phyloP scores from a whole-genome alignment of 345 rosid genomes.

The thale cress (Arabidopsis thaliana) region DNA sequence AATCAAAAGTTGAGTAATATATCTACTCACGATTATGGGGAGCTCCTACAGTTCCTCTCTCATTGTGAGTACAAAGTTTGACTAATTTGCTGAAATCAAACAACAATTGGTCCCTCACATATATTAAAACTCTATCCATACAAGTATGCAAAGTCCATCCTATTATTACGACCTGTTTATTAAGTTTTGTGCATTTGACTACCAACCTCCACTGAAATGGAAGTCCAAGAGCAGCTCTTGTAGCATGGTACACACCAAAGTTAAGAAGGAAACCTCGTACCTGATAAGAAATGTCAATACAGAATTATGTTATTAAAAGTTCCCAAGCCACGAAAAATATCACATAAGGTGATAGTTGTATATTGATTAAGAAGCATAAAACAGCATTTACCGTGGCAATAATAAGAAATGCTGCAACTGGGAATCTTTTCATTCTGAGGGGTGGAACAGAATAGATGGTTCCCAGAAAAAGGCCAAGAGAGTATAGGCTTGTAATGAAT shows the following conservation, averaged over 20 bases:
- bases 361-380: slow-evolving; percentile 20
- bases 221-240: slow-evolving; percentile 94
- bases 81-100: background rate
- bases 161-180: background rate
- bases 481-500: slow-evolving; percentile 81
- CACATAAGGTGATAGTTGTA: slow-evolving; percentile 2
- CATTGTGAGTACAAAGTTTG: too few relatives aligned
- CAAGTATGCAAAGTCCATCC: slow-evolving; percentile 1
- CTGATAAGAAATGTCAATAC: slow-evolving; percentile 47
- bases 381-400: slow-evolving; percentile 72
- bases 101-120: slow-evolving; percentile 2
- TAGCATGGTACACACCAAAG: slow-evolving; percentile 91
- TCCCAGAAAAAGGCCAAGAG: slow-evolving; percentile 85
- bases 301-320: slow-evolving; percentile 9
- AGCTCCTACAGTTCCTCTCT: too few relatives aligned
- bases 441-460: slow-evolving; percentile 99
- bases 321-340: background rate
- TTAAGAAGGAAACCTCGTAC: slow-evolving; percentile 96
- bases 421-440: slow-evolving; percentile 87
- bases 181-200: slow-evolving; percentile 4
- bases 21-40: background rate
- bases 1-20: slow-evolving; percentile 8
- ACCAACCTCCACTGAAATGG: slow-evolving; percentile 87
- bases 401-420: slow-evolving; percentile 90
- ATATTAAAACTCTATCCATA: slow-evolving; percentile 8